Percentiles rank a stretch among this genome's conserved stretches.
Evolutionary conservation across 345 rosid genomes (phyloP).

Genomic region (Turnera subulata): DNA sequence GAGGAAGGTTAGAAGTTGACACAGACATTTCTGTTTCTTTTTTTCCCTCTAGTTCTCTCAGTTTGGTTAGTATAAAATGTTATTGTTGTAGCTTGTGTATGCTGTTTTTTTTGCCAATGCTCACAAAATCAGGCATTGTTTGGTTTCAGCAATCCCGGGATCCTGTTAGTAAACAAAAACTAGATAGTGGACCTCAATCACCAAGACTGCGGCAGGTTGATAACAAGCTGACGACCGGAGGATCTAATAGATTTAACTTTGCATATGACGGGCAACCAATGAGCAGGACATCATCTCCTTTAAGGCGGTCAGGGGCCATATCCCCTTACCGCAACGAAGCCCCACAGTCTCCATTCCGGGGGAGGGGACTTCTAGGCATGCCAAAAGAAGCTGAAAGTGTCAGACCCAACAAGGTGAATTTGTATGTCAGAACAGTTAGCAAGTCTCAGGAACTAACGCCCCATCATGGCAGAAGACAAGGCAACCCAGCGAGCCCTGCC

Average conservation of each 20-base stretch:
- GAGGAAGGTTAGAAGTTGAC: conserved; percentile 40
- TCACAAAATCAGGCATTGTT: conserved; percentile 3
- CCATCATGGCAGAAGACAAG: conserved; percentile 22
- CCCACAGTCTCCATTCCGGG: conserved; percentile 49
- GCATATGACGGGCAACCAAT: conserved; percentile 30
- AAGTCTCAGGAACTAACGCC: conserved; percentile 45
- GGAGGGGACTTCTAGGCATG: conserved; percentile 40
- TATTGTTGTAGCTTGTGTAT: conserved; percentile 11
- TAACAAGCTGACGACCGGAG: conserved; percentile 33
- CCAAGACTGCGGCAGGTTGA: conserved; percentile 31
- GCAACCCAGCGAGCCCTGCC: conserved; percentile 38
- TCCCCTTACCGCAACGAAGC: conserved; percentile 54
- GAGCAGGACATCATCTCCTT: conserved; percentile 48
- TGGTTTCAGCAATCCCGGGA: conserved; percentile 42
- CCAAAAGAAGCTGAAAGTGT: conserved; percentile 54
- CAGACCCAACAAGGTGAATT: conserved; percentile 38
- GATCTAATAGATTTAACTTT: conserved; percentile 41
- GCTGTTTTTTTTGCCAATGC: conserved; percentile 4
- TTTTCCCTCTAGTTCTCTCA: not conserved
- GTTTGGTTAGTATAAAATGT: not conserved
- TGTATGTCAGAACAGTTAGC: conserved; percentile 27
- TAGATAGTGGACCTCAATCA: conserved; percentile 33
- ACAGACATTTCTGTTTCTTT: too few relatives aligned
- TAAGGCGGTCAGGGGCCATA: conserved; percentile 40
- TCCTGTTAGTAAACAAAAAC: conserved; percentile 35